Base-by-base conservation (phyloP, 2,329 filamentous ascomycete genomes). In the Talaromyces atroroseus region DNA sequence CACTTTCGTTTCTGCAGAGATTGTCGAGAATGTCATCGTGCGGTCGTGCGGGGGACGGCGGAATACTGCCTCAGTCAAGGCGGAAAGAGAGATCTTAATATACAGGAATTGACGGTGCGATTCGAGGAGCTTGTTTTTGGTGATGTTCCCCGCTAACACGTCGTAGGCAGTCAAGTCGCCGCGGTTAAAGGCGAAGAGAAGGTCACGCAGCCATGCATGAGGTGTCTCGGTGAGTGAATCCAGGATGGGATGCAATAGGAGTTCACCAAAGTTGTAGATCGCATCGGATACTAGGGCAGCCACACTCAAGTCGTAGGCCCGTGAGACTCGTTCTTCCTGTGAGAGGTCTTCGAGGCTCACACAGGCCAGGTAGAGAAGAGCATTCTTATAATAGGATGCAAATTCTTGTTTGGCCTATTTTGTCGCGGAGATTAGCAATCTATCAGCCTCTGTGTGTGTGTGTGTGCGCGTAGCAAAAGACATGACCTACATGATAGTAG, bases 191-290 rank as follows among this genome's bases (percentile, higher is more conserved):
- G 94, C 92, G 68, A 96, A 95, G 47, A 99, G 85, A n/a, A 99
- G 85, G 45, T 96, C 89, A 61, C 91, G 89, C 61, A 99, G 82
- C 94, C 94, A 99, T 52, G 85, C 80, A 70, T 95, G 84, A 44
- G 86, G 82, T 23, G 87, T 86, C 65, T 86, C 84, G 67, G 80
- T 80, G 52, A 99, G 83, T 20, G 88, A 87, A 69, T 96, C 89
- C 61, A 99, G 86, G 68, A 99, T 95, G 3, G 94, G 94, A 72
- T 99, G 94, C 64, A 99, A 83, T 32, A 99, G 84, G n/a, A 99
- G 86, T 79, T 99, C 94, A 73, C 94, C 94, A 66, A 99, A 99
- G 80, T 99, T 99, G 84, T 99, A 97, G 77, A 97, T 99, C 66
- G 85, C 90, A 68, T 92, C 89, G 51, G 92, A 96, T 40, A 96